Percentiles rank a stretch among this genome's conserved stretches.
These are phyloP conservation scores for Linnemannia hyalina DNA, from an alignment of 192 early-diverging fungal species.

Conservation along the genomic window DNA sequence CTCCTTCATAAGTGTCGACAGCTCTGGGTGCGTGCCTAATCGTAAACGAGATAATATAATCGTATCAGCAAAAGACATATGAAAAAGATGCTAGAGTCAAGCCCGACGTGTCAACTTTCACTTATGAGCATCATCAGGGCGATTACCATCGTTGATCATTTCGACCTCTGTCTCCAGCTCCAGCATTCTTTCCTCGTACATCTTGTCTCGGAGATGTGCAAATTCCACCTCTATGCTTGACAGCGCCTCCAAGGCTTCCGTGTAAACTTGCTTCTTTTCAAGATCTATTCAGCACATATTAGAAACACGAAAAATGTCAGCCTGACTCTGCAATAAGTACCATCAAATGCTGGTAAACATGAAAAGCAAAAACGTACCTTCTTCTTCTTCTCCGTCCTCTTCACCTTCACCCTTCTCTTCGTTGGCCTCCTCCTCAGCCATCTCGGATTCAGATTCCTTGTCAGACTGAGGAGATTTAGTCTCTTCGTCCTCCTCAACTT, in stretches of 20 bases:
- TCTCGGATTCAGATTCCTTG: conserved; percentile 39
- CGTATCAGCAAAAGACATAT: neutral
- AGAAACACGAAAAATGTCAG: neutral
- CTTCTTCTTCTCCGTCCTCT: conserved; percentile 36
- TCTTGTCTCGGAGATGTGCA: conserved; percentile 67
- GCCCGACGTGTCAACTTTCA: neutral
- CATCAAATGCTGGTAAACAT: neutral
- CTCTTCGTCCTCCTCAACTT: conserved; percentile 2
- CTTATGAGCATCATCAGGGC: neutral
- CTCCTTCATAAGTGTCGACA: conserved; percentile 62
- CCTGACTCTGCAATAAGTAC: neutral
- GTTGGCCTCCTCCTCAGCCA: conserved; percentile 28
- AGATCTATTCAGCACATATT: conserved; percentile 36
- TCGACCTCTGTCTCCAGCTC: conserved; percentile 65
- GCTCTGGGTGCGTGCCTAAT: conserved; percentile 67
- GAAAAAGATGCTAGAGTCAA: neutral
- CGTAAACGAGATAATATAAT: neutral
- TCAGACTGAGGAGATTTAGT: conserved; percentile 14
- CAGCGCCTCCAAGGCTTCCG: conserved; percentile 63
- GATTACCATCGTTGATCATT: conserved; percentile 66
- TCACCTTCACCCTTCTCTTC: conserved; percentile 27
- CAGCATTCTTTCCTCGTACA: conserved; percentile 68
- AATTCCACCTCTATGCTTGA: conserved; percentile 69
- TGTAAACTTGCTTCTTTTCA: conserved; percentile 59
- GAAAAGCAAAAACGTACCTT: conserved; percentile 4